These are phyloP conservation scores for Gnetum montanum DNA, from an alignment of 75 land plant species.

Conservation along the genomic window DNA sequence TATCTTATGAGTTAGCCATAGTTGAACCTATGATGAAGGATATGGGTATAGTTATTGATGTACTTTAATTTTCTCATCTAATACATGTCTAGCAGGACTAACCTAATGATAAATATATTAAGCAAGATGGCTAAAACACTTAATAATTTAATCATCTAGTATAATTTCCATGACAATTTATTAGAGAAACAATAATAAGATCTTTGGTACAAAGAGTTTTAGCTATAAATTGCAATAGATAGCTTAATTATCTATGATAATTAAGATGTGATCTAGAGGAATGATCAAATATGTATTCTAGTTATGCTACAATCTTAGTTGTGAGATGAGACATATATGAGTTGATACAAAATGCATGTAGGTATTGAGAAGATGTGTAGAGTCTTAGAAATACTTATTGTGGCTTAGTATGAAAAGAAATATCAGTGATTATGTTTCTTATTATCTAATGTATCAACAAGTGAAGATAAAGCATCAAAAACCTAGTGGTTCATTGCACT, in stretches of 20 bases:
- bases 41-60: not conserved
- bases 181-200: not conserved
- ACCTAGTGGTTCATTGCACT: too few relatives aligned
- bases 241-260: not conserved
- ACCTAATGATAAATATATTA: not conserved
- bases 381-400: not conserved
- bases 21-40: not conserved
- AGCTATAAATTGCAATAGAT: not conserved
- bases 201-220: not conserved
- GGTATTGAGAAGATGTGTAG: not conserved
- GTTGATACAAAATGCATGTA: too few relatives aligned
- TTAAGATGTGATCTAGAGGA: not conserved
- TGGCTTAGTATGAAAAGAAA: not conserved
- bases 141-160: not conserved
- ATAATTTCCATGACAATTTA: not conserved
- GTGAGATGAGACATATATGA: not conserved
- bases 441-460: not conserved
- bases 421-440: too few relatives aligned
- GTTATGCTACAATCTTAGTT: not conserved
- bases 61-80: not conserved
- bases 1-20: too few relatives aligned
- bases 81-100: not conserved
- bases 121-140: not conserved
- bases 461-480: too few relatives aligned
- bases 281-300: too few relatives aligned